phyloP scores from a whole-genome alignment of 2,329 filamentous ascomycete genomes.

The Apiospora koreana region DNA sequence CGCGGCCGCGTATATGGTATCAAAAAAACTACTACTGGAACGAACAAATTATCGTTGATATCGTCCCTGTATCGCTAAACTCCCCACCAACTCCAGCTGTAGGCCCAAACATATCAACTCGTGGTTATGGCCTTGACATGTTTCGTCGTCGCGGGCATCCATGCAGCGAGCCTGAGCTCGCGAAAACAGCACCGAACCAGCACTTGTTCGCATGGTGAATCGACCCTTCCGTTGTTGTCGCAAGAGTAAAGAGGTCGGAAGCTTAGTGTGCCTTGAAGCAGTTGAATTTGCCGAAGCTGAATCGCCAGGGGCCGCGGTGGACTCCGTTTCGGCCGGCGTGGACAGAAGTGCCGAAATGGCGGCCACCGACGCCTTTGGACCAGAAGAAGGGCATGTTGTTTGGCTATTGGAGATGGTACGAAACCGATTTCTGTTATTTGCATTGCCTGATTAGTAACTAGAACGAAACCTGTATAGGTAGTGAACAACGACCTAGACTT shows the following conservation, averaged over 20 bases:
- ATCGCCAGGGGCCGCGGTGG: constrained; percentile 51
- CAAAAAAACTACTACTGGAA: not conserved
- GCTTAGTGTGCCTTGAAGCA: constrained; percentile 45
- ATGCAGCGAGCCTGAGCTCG: not conserved
- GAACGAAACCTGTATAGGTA: not conserved
- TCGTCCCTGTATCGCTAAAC: not conserved
- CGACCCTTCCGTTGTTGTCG: not conserved
- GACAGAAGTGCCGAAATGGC: constrained; percentile 52
- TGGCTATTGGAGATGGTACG: not conserved
- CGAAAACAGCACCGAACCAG: not conserved
- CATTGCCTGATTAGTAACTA: not conserved
- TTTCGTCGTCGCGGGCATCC: too few species aligned
- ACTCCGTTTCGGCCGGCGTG: constrained; percentile 47
- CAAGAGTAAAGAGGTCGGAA: not conserved
- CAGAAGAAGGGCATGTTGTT: constrained; percentile 49
- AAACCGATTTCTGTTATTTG: not conserved
- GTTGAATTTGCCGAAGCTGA: constrained; percentile 50
- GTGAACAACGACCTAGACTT: not conserved
- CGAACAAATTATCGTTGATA: not conserved
- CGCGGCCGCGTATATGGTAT: not conserved
- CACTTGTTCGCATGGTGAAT: not conserved
- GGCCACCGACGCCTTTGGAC: constrained; percentile 46
- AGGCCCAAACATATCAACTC: not conserved
- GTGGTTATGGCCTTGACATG: not conserved
- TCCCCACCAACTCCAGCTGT: not conserved